phyloP scores from a whole-genome alignment of 345 rosid species.

The Eucalyptus tenuipes region DNA sequence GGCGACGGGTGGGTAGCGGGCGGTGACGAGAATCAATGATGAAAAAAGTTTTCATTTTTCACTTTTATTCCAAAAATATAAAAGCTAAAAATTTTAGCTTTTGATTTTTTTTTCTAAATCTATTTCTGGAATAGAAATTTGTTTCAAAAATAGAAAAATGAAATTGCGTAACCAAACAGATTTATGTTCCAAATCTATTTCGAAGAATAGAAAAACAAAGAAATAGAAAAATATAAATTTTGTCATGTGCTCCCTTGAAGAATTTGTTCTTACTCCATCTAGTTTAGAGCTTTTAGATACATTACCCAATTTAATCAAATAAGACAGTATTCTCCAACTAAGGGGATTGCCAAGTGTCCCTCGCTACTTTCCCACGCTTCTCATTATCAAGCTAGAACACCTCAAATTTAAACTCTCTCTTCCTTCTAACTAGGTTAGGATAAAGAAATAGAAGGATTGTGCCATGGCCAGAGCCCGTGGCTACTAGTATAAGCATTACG shows the following conservation, averaged over 20 bases:
- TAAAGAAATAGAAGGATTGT: neutral
- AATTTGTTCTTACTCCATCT: neutral
- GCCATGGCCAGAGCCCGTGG: neutral
- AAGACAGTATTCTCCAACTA: neutral
- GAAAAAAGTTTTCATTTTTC: no score
- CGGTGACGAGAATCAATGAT: no score
- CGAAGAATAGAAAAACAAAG: rapidly evolving
- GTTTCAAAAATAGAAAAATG: no score
- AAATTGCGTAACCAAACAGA: rapidly evolving
- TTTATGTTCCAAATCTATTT: no score
- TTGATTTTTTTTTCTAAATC: no score
- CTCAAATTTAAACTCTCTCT: neutral
- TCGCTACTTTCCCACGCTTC: neutral
- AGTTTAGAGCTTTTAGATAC: neutral
- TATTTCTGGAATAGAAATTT: no score
- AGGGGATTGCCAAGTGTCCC: neutral
- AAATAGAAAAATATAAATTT: no score
- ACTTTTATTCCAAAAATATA: no score
- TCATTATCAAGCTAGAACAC: neutral
- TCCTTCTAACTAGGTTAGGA: neutral
- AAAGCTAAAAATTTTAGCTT: no score
- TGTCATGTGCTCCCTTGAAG: no score
- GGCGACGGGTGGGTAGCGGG: rapidly evolving
- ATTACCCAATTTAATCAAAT: neutral
- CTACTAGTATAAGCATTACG: neutral